phyloP scores from a whole-genome alignment of 2,329 filamentous ascomycete genomes.

The Sporothrix euskadiensis region DNA sequence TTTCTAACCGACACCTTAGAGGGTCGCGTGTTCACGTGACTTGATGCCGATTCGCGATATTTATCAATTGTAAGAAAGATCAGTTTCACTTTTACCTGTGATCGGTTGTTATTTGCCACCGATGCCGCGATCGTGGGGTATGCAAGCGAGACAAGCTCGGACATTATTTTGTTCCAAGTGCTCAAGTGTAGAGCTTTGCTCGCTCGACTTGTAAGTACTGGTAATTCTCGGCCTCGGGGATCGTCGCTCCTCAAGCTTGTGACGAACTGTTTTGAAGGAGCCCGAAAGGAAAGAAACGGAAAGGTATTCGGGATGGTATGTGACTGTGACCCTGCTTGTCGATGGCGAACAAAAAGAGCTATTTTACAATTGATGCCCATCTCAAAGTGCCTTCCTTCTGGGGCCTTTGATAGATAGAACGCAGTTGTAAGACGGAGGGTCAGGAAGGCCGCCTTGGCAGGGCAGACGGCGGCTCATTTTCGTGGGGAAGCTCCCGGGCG shows the following conservation, averaged over 20 bases:
- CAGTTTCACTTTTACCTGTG: not conserved
- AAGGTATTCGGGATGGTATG: not conserved
- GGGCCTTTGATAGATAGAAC: not conserved
- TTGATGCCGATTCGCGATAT: not conserved
- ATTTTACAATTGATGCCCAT: not conserved
- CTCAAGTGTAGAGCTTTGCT: not conserved
- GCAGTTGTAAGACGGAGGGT: conserved; percentile 9
- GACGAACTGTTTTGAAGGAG: not conserved
- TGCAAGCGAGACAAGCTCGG: not conserved
- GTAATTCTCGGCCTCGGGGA: not conserved
- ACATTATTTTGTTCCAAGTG: not conserved
- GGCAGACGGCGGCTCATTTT: conserved; percentile 8
- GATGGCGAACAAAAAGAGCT: not conserved
- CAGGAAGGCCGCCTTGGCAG: not conserved
- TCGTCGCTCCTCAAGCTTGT: not conserved
- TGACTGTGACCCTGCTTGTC: not conserved
- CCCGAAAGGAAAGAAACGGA: not conserved
- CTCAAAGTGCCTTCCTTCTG: not conserved
- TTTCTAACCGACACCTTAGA: not conserved
- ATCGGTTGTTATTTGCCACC: not conserved
- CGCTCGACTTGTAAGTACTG: not conserved
- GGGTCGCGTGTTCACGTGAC: conserved; percentile 15
- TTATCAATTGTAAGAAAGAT: not conserved
- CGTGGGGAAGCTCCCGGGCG: conserved; percentile 8
- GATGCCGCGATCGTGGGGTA: not conserved